Evolutionary conservation across 495 filamentous ascomycete species (phyloP), one percentile per base, ranked within the genome.

Genomic region (Amniculicola lignicola): DNA sequence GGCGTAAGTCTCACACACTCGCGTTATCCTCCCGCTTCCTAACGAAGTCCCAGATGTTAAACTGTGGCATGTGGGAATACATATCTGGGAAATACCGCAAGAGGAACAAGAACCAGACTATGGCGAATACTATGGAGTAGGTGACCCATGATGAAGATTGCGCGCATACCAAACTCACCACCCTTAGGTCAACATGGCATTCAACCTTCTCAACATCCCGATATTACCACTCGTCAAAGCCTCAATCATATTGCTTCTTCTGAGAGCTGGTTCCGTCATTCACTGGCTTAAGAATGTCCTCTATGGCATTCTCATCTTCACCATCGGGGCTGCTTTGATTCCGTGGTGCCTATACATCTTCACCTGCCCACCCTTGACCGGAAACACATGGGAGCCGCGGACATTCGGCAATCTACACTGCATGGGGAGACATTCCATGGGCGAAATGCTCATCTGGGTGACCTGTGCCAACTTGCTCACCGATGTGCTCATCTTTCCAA

Each of bases 391-490:
- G 54, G 48, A 47, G 16, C 60, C 60, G 18, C 48, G 55, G 43
- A 63, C 60, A 22, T 63, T 63, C 35, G 60, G 60, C 29, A 50
- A 50, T 3, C 37, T 63, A 14, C 39, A 59, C 11, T 63, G 60
- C 41, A 51, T 63, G 36, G 60, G 51, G 19, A 41, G 60, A 22
- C 54, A 54, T 31, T 38, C 43, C 25, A 55, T 59, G 54, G 60
- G 60, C 21, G 54, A 59, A 23, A 59, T 63, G 54, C 51, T 63
- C 6, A 54, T 63, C 15, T 63, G 51, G 49, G 55, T 63, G 18
- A 63, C 60, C 28, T 63, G 60, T 38, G 60, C 60, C 25, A 63
- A 63, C 25, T 40, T 63, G 11, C 44, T 63, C 15, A 63, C 60
- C 18, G 60, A 63, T 22, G 38, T 59, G 2, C 60, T 63, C 35